Base-by-base conservation (phyloP, 108 stramenopile genomes). In the Skeletonema marinoi region DNA sequence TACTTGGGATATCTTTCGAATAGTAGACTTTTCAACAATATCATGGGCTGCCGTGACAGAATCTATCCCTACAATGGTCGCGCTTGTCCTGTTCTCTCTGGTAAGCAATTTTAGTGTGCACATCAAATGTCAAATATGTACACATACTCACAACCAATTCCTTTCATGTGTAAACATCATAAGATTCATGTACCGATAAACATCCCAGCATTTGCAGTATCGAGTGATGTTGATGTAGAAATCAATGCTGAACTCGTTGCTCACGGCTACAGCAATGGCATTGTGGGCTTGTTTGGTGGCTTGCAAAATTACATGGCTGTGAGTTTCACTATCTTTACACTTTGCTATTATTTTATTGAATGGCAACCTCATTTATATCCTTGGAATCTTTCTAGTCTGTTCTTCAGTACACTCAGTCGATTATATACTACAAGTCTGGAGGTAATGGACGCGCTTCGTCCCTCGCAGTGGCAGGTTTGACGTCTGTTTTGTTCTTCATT, bases 301-400 rank as follows among this genome's bases (percentile, higher is more conserved):
- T 77, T 92, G 3, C 93, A 91, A 68, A 93, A 88, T 65, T 93
- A 93, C 71, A 79, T 93, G 87, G 78, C 90, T 10, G 93, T 92
- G 70, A 84, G 86, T 21, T 42, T 60, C 39, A 12, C 39, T 12
- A 41, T 11, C 39, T 9, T 9, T 41, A 41, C 36, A 36, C 36
- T 36, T 36, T 36, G 36, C 36, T 36, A 6, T 8, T 8, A 6
- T 36, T 36, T 36, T 9, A 36, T 36, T 36, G 36, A 36, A 36
- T 25, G 0, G 36, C 36, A 36, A 36, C 1, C 36, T 36, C 8
- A 36, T 36, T 36, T 9, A 36, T 36, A 36, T 9, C 36, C 36
- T 36, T 36, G 4, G 36, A 8, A 36, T 12, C 39, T 25, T 25
- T 41, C 39, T 41, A 0, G 0, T 11, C 12, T 10, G 11, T 41